A percentile compares a stretch with the other conserved stretches of the same genome.
Conservation (phyloP, 495 filamentous ascomycete species). For the Aspergillus steynii region DNA sequence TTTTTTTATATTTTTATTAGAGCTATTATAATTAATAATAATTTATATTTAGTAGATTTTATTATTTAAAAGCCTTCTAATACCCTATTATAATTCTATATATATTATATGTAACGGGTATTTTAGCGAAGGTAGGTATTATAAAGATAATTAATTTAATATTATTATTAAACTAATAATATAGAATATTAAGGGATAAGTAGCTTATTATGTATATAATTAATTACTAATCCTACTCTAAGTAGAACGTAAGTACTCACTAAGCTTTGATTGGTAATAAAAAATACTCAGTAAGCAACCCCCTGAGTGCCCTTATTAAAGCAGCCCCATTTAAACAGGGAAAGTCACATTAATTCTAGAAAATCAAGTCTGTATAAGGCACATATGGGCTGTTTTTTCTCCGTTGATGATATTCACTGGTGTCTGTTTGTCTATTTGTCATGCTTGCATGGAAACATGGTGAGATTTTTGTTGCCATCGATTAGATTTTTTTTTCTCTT, state of each 20-base stretch:
- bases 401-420: not conserved
- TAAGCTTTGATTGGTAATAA: conserved; percentile 9
- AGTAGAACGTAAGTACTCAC: conserved; percentile 6
- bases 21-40: conserved; percentile 10
- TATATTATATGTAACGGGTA: conserved; percentile 8
- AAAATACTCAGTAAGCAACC: conserved; percentile 10
- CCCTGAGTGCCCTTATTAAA: conserved; percentile 11
- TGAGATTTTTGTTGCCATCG: not conserved
- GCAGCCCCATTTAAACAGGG: conserved; percentile 12
- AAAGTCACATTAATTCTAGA: conserved; percentile 14
- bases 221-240: conserved; percentile 5
- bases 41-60: conserved; percentile 6
- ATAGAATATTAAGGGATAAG: conserved; percentile 11
- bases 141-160: conserved; percentile 4
- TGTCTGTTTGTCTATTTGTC: not conserved
- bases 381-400: conserved; percentile 2
- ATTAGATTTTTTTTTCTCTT: not conserved
- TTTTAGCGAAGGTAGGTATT: conserved; percentile 2
- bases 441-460: not conserved
- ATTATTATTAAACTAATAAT: conserved; percentile 2
- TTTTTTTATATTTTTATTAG: conserved; percentile 14
- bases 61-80: conserved; percentile 11
- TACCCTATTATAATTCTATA: conserved; percentile 8
- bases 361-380: conserved; percentile 16
- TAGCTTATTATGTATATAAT: conserved; percentile 1